These are phyloP conservation scores for Extremus antarcticus DNA, from an alignment of 495 filamentous ascomycete genomes.

Conservation along the genomic window DNA sequence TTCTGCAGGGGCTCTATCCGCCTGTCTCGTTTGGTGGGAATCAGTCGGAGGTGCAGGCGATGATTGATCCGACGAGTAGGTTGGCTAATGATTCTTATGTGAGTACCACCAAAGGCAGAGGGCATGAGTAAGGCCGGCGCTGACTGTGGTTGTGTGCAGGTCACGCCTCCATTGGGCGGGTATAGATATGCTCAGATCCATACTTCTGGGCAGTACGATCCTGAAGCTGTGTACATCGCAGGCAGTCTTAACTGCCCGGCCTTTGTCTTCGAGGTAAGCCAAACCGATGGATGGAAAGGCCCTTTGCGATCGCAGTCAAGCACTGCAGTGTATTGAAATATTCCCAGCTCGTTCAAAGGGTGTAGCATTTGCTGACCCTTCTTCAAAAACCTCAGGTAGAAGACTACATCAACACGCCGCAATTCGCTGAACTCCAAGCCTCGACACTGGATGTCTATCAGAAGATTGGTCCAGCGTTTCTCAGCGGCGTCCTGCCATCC, in stretches of 20 bases:
- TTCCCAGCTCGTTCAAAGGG: no score
- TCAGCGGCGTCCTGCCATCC: conserved; percentile 24
- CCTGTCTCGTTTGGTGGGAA: conserved; percentile 37
- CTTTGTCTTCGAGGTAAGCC: no score
- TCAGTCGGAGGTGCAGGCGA: conserved; percentile 29
- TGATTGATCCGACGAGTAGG: conserved; percentile 26
- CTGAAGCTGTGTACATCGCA: conserved; percentile 45
- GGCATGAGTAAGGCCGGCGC: not conserved
- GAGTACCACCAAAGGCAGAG: conserved; percentile 19
- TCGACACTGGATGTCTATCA: conserved; percentile 42
- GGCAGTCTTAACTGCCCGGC: conserved; percentile 46
- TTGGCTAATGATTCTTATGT: conserved; percentile 48
- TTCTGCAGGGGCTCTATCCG: conserved; percentile 75
- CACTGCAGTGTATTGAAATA: no score
- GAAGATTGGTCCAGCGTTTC: conserved; percentile 27
- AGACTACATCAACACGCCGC: conserved; percentile 32
- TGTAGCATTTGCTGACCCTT: no score
- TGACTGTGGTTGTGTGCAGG: not conserved
- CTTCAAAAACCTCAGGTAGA: conserved; percentile 24
- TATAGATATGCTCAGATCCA: conserved; percentile 64
- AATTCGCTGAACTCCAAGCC: conserved; percentile 31
- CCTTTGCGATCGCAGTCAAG: no score
- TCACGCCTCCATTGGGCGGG: conserved; percentile 49
- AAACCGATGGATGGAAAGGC: no score
- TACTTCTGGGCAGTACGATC: conserved; percentile 39